Evolutionary conservation across 1,139 yeast genomes (phyloP).

Genomic region (Nakaseomyces sp.): DNA sequence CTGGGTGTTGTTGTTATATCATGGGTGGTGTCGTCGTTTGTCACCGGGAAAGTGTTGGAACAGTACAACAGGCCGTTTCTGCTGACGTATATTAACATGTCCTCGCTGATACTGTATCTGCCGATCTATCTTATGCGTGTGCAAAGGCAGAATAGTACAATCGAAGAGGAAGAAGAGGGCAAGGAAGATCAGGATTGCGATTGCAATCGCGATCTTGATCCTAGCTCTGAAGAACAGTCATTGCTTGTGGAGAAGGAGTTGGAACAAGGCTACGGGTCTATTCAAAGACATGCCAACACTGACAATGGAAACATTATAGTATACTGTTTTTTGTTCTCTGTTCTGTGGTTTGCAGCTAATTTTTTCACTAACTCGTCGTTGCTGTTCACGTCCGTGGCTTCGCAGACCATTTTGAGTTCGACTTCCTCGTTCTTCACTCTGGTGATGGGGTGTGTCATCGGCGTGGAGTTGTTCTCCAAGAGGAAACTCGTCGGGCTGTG

Average conservation of each 20-base stretch:
- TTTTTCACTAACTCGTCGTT: conserved; percentile 77
- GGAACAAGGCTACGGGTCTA: conserved; percentile 10
- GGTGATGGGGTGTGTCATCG: conserved; percentile 58
- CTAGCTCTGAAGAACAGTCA: conserved; percentile 14
- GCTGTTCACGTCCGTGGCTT: conserved; percentile 78
- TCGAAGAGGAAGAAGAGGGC: no score
- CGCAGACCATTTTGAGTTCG: conserved; percentile 81
- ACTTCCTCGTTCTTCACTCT: conserved; percentile 87
- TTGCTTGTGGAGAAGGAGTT: conserved; percentile 17
- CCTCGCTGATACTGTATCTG: conserved; percentile 66
- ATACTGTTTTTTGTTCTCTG: conserved; percentile 61
- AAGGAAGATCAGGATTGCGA: no score
- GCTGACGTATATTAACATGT: conserved; percentile 81
- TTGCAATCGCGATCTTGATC: no score
- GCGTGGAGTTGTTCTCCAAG: conserved; percentile 56
- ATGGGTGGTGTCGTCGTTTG: conserved; percentile 79
- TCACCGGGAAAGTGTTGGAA: conserved; percentile 63
- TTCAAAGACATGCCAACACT: no score
- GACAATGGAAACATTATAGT: conserved; percentile 28
- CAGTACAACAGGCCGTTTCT: conserved; percentile 79
- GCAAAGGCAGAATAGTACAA: conserved; percentile 33
- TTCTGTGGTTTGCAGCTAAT: conserved; percentile 83
- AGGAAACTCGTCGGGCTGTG: conserved; percentile 58
- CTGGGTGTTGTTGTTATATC: conserved; percentile 61
- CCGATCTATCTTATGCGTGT: conserved; percentile 40